phyloP scores from a whole-genome alignment of 148 eudicot species.

The Chenopodium berlandieri region DNA sequence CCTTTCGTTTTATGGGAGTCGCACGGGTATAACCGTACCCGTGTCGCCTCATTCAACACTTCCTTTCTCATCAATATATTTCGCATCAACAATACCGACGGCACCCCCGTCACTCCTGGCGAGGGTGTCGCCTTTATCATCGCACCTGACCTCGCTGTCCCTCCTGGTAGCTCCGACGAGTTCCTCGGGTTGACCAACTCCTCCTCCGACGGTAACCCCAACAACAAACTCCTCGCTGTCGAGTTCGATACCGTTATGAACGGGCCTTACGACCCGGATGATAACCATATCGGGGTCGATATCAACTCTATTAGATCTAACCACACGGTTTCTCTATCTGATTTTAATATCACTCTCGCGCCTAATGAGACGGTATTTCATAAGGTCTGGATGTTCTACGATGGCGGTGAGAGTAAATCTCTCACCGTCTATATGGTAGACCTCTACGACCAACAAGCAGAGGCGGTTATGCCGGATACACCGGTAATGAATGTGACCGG shows the following conservation, averaged over 20 bases:
- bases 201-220: constrained; percentile 35
- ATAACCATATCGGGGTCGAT: constrained; percentile 70
- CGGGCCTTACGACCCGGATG: constrained; percentile 55
- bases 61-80: constrained; percentile 56
- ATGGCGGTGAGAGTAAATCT: constrained; percentile 46
- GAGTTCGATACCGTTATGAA: constrained; percentile 70
- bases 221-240: constrained; percentile 54
- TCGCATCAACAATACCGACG: constrained; percentile 11
- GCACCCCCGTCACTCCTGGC: constrained; percentile 22
- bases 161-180: constrained; percentile 44
- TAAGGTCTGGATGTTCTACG: constrained; percentile 70
- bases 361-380: constrained; percentile 41
- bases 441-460: constrained; percentile 5
- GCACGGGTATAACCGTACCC: neutral
- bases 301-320: constrained; percentile 50
- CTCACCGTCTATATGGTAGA: constrained; percentile 56
- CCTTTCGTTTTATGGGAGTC: constrained; percentile 55
- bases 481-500: constrained; percentile 41
- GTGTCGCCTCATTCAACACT: constrained; percentile 56
- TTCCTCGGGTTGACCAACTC: constrained; percentile 68
- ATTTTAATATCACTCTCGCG: constrained; percentile 39
- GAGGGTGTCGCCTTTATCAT: constrained; percentile 74
- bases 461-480: constrained; percentile 32
- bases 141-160: constrained; percentile 38
- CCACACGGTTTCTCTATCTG: constrained; percentile 29